Conservation (phyloP, 2,329 filamentous ascomycete genomes). For the Colletotrichum sp. region DNA sequence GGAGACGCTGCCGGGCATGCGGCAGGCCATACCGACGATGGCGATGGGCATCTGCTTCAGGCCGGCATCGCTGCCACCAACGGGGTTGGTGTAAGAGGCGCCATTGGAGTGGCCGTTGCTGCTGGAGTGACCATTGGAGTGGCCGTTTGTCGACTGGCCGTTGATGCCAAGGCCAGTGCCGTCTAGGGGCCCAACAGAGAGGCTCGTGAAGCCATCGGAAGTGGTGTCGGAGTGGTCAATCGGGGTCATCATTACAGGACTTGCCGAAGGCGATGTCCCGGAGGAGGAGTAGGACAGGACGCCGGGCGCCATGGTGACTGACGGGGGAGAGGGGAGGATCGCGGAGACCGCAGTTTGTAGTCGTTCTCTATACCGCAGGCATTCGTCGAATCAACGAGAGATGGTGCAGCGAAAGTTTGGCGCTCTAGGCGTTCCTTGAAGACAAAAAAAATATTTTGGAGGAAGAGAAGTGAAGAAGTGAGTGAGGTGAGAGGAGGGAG, state of each 20-base stretch:
- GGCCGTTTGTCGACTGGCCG: constrained; percentile 14
- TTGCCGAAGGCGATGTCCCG: constrained; percentile 23
- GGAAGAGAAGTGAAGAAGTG: neutral
- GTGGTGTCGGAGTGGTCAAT: constrained; percentile 21
- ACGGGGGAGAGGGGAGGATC: neutral
- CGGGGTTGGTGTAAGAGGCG: constrained; percentile 6
- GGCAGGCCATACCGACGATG: constrained; percentile 53
- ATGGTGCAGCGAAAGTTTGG: constrained; percentile 13
- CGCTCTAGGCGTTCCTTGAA: constrained; percentile 18
- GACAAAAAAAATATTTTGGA: neutral
- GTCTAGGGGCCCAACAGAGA: constrained; percentile 20
- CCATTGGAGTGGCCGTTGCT: constrained; percentile 17
- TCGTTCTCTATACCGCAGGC: constrained; percentile 9
- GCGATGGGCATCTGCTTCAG: constrained; percentile 45
- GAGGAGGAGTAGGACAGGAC: constrained; percentile 22
- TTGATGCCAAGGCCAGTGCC: constrained; percentile 14
- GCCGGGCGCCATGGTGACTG: constrained; percentile 21
- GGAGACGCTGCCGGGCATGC: constrained; percentile 47
- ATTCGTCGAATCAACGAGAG: constrained; percentile 18
- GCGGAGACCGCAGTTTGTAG: constrained; percentile 16
- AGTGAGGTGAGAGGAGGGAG: neutral
- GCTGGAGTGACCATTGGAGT: constrained; percentile 24
- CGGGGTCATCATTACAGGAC: constrained; percentile 23
- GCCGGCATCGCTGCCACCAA: constrained; percentile 17
- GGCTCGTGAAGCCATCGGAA: constrained; percentile 20